Evolutionary conservation across 148 eudicot genomes (phyloP).

Genomic region (Vaccinium macrocarpon): DNA sequence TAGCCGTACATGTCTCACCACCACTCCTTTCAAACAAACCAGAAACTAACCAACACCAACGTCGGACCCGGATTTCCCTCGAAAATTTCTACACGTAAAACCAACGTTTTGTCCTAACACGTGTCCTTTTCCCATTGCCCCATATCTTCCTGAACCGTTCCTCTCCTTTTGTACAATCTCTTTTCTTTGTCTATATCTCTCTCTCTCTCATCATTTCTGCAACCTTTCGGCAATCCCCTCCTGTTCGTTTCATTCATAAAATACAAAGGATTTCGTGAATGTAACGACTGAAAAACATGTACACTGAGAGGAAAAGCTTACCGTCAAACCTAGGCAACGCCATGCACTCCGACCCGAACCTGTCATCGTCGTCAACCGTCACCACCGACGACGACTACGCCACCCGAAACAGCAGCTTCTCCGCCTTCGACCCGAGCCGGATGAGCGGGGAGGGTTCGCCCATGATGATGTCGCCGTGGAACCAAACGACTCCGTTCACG

Average conservation of each 20-base stretch:
- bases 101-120: conserved; percentile 14
- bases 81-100: conserved; percentile 12
- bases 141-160: not conserved
- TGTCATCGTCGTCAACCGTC: conserved; percentile 18
- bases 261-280: not conserved
- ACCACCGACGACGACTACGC: conserved; percentile 2
- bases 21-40: not conserved
- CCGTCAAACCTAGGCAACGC: conserved; percentile 16
- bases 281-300: not conserved
- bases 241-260: not conserved
- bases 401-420: conserved; percentile 34
- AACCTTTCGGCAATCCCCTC: conserved; percentile 6
- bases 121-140: conserved; percentile 17
- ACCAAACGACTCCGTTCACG: conserved; percentile 27
- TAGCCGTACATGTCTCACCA: not conserved
- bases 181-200: not conserved
- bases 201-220: conserved; percentile 1
- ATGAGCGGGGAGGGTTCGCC: conserved; percentile 48
- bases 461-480: conserved; percentile 63
- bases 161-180: not conserved
- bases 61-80: conserved; percentile 14
- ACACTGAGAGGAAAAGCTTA: not conserved
- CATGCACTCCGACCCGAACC: conserved; percentile 32
- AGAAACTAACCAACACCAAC: not conserved
- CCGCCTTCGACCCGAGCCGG: conserved; percentile 35